Percentiles rank a stretch among this genome's conserved stretches.
Evolutionary conservation across 202 grass and related monocot genomes (phyloP).

Genomic region (Alloteropsis angusta): DNA sequence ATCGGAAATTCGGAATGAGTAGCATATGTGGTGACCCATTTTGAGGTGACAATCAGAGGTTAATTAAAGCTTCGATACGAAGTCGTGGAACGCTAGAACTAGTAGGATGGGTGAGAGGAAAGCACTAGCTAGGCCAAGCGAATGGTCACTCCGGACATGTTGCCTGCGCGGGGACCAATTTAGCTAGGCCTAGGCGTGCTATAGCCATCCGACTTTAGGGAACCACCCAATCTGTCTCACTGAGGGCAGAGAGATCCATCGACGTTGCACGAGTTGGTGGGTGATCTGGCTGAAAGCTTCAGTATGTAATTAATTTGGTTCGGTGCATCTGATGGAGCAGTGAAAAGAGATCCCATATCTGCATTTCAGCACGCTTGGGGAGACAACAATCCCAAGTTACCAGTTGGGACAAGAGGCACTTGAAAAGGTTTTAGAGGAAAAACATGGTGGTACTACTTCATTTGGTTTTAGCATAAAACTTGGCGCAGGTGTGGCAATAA

Average conservation of each 20-base stretch:
- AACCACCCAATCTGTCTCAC: neutral
- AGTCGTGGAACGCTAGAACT: neutral
- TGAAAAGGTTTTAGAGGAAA: too few species aligned
- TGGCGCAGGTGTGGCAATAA: too few species aligned
- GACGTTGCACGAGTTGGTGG: neutral
- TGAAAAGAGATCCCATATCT: neutral
- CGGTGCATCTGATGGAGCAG: neutral
- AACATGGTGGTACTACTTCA: too few species aligned
- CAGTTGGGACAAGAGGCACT: too few species aligned
- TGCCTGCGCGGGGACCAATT: neutral
- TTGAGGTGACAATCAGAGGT: too few species aligned
- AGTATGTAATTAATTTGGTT: conserved; percentile 1
- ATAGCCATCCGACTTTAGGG: neutral
- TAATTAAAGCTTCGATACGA: too few species aligned
- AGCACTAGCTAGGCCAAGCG: neutral
- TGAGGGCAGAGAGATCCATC: neutral
- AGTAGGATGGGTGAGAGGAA: neutral
- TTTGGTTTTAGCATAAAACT: too few species aligned
- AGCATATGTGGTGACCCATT: too few species aligned
- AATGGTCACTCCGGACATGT: neutral
- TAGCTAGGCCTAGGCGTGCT: neutral
- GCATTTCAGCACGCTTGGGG: neutral
- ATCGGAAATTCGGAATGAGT: too few species aligned
- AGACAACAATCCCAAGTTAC: neutral
- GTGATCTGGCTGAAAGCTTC: neutral